Base-by-base conservation (phyloP, 2,329 filamentous ascomycete species). In the Helotiales sp. region DNA sequence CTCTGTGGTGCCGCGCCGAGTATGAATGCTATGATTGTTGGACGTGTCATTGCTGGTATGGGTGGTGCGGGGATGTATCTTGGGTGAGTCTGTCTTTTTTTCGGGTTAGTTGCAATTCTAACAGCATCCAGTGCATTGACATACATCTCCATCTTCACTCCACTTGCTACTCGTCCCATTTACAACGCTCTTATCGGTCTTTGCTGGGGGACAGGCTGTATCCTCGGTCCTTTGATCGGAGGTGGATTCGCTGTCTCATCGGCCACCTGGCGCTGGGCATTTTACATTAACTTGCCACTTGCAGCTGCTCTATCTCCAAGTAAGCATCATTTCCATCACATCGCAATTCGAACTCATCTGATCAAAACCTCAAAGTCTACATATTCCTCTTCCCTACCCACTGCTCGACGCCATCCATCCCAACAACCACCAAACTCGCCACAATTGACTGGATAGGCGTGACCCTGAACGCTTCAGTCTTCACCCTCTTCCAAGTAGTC, bases 1-100 rank as follows among this genome's bases (percentile, higher is more conserved):
- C 44, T 72, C 24, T 72, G 70, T 52, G 69, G 66, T 9, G 58
- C 65, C 5, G 68, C 70, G 12, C 67, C 67, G 3, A 69, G 44
- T 17, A 68, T 68, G 70, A 66, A 74, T 53, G 74, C 75, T 15
- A 62, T 82, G 10, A 81, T 82, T 57, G 64, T 77, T n/a, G 77
- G 77, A 1, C 69, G 77, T 12, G 75, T 72, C 15, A 68, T 77
- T 44, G 70, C 72, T 30, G 77, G 77, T 19, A 62, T 72, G 5
- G 76, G 77, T 1, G 77, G 75, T 0, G 64, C 67, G 9, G 77
- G 76, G 3, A 73, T 78, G 61, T 78, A 76, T 49, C 72, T 70
- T 5, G 77, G 77, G 55, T 63, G 17, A 30, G 52, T 34, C 19
- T 13, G 15, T 5, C 3, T 34, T 15, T 29, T n/a, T n/a, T n/a